Percentiles rank a stretch among this genome's conserved stretches.
These are phyloP conservation scores for Vaccinium vitisidaea DNA, from an alignment of 148 eudicot genomes.

Conservation along the genomic window DNA sequence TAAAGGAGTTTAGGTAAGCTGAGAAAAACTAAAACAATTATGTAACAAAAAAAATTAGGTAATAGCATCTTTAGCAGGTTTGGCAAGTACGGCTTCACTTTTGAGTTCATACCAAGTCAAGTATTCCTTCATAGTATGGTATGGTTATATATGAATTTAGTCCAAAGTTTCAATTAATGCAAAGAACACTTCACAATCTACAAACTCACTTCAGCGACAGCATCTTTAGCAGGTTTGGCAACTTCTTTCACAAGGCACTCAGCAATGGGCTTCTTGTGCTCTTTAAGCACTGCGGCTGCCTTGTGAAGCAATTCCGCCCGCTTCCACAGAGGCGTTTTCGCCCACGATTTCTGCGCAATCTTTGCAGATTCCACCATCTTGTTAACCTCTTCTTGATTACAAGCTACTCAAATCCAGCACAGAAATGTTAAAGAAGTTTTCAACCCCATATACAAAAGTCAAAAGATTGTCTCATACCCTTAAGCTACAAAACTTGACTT, in stretches of 20 bases:
- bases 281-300: constrained; percentile 92
- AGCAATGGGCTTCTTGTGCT: constrained; percentile 82
- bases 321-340: constrained; percentile 95
- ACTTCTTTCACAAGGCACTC: constrained; percentile 92
- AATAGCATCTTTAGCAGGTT: too few species aligned
- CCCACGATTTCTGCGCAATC: constrained; percentile 86
- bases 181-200: background rate
- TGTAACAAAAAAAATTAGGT: background rate
- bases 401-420: constrained; percentile 43
- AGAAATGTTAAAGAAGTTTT: background rate
- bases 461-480: background rate
- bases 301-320: constrained; percentile 95
- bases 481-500: background rate
- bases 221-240: constrained; percentile 97
- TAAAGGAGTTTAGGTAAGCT: background rate
- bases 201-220: constrained; percentile 71
- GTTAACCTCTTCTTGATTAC: constrained; percentile 97
- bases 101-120: background rate
- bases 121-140: background rate
- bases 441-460: background rate
- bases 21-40: background rate
- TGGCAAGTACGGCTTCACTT: background rate
- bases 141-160: background rate
- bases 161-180: background rate
- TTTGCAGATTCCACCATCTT: constrained; percentile 89